Evolutionary conservation across 176 grass and related monocot species (phyloP).

Genomic region (Lolium multiflorum): DNA sequence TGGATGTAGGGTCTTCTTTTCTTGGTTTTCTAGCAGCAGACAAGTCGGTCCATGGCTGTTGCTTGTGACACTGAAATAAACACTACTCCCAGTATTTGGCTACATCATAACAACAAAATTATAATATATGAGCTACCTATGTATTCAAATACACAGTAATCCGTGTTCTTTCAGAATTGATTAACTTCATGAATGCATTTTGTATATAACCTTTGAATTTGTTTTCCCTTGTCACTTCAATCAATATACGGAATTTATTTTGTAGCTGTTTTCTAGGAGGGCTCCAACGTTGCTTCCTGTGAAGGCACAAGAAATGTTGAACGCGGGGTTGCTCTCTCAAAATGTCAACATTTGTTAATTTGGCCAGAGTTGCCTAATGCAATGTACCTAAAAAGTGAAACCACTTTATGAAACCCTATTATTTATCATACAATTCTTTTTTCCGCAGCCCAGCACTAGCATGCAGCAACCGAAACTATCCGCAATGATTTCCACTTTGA

Average conservation of each 20-base stretch:
- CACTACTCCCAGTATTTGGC: not conserved
- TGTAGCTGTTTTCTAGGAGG: not conserved
- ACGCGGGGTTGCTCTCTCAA: not conserved
- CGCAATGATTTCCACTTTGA: conserved; percentile 47
- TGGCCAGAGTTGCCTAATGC: conserved; percentile 15
- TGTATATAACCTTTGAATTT: no score
- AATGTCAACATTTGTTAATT: not conserved
- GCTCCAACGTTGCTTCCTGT: conserved; percentile 36
- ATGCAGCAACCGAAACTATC: conserved; percentile 29
- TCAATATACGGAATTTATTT: no score
- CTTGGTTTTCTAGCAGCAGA: conserved; percentile 49
- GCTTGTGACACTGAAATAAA: not conserved
- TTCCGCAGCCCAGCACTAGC: not conserved
- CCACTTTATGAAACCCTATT: conserved; percentile 27
- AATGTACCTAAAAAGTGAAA: conserved; percentile 37
- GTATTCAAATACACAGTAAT: no score
- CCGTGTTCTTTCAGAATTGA: not conserved
- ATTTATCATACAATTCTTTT: not conserved
- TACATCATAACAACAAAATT: no score
- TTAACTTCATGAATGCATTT: not conserved
- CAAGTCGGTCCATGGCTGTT: conserved; percentile 24
- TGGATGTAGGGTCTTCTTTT: conserved; percentile 22
- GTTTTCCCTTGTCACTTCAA: no score
- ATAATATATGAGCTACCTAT: not conserved
- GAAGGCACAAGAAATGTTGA: not conserved